Evolutionary conservation across 192 early-diverging fungal genomes (phyloP).

Genomic region (Anaeromyces robustus): DNA sequence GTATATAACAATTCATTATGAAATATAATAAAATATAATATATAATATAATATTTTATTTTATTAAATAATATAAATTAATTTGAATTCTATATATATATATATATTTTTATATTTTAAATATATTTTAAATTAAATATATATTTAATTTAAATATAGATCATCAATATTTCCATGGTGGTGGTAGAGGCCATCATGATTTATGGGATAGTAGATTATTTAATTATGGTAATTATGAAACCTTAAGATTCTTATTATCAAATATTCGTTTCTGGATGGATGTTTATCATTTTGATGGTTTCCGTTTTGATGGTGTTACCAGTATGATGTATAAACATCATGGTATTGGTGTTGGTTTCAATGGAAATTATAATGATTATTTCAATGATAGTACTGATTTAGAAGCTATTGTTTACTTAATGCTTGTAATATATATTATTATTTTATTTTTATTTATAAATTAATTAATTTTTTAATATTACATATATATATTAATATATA

Average conservation of each 20-base stretch:
- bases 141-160: constrained; percentile 17
- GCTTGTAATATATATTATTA: constrained; percentile 17
- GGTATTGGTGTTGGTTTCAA: constrained; percentile 86
- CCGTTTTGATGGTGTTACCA: constrained; percentile 97
- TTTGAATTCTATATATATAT: too few species aligned
- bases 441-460: not conserved
- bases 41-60: too few species aligned
- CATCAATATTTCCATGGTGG: constrained; percentile 94
- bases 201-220: constrained; percentile 88
- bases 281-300: constrained; percentile 86
- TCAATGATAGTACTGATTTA: constrained; percentile 57
- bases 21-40: too few species aligned
- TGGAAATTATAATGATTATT: constrained; percentile 89
- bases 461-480: too few species aligned
- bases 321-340: constrained; percentile 91
- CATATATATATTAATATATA: too few species aligned
- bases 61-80: too few species aligned
- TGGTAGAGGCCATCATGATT: constrained; percentile 64
- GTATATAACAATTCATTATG: too few species aligned
- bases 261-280: constrained; percentile 84
- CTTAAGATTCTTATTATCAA: constrained; percentile 83
- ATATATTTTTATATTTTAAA: too few species aligned
- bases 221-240: constrained; percentile 90
- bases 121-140: not conserved
- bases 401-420: constrained; percentile 82